Evolutionary conservation across 2,329 filamentous ascomycete species (phyloP), one percentile per base, ranked within the genome.

Genomic region (Karstenula rhodostoma): DNA sequence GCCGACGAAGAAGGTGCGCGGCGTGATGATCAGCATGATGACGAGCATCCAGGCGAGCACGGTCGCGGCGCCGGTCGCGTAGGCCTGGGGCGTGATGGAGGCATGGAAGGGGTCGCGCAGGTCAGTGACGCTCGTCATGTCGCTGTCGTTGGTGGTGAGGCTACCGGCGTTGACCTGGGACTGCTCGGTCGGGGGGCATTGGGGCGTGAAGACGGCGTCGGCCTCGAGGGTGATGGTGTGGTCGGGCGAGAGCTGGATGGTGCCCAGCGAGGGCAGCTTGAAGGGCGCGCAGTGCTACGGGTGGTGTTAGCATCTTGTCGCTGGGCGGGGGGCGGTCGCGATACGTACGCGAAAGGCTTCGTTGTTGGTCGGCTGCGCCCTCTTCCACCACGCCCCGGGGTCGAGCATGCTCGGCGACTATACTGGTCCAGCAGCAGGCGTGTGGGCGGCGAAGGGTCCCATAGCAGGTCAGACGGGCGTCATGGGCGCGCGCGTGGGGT

Each of bases 1-100:
- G 56, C 93, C 93, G 60, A 96, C 89, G 64, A 96, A 89, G 76
- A 95, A 97, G 3, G 95, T 97, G 54, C 94, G 89, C n/a, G 94
- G 94, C 0, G 93, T 96, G 70, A 97, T 93, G 73, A 97, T 87
- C 40, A 98, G 88, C 86, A 97, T 96, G 64, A 97, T 92, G 68
- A 97, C 90, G 49, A 98, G 87, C 75, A 96, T 90, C 80, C 96
- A 98, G 51, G 93, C 90, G 52, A 96, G 90, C 57, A 97, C 90
- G 0, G 94, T 98, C 19, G 93, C 93, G 17, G 93, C 92, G 58
- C 93, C 93, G 56, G 98, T 90, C 48, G 94, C 94, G 74, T 97
- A 99, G 71, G 92, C 90, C 78, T 96, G 93, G 15, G 95, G 94
- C 47, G 95, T 94, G 22, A 92, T 93, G 40, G 94, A 97, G 57